Conservation (phyloP, 140 eudicot genomes). For the Ambrosia hybrid region DNA sequence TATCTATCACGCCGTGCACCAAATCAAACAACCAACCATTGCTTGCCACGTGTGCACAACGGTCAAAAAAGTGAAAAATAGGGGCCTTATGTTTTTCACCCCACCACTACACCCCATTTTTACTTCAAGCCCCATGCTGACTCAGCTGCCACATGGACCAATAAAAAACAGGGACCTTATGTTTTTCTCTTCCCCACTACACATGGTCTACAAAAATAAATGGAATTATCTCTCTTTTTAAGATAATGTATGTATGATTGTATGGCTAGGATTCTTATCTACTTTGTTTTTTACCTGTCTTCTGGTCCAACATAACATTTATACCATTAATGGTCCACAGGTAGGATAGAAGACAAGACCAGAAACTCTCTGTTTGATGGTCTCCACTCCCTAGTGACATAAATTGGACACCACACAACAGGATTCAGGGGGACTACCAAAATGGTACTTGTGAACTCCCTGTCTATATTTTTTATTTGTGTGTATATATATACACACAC, state of each 20-base stretch:
- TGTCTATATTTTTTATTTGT: conserved; percentile 7
- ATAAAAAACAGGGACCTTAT: too few relatives aligned
- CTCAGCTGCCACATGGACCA: too few relatives aligned
- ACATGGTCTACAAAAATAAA: neutral
- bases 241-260: conserved; percentile 19
- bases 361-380: conserved; percentile 60
- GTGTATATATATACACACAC: too few relatives aligned
- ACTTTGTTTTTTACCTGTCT: conserved; percentile 25
- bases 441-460: conserved; percentile 36
- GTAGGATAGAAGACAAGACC: conserved; percentile 47
- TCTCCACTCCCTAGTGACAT: conserved; percentile 25
- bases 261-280: conserved; percentile 41
- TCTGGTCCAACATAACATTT: conserved; percentile 21
- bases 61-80: too few relatives aligned
- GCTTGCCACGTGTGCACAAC: too few relatives aligned
- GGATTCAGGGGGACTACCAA: conserved; percentile 39
- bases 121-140: too few relatives aligned
- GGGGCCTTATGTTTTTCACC: too few relatives aligned
- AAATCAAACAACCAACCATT: too few relatives aligned
- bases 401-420: conserved; percentile 27
- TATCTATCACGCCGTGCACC: too few relatives aligned
- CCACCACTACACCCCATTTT: too few relatives aligned
- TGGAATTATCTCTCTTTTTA: conserved; percentile 4
- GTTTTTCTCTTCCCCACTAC: too few relatives aligned
- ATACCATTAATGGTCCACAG: conserved; percentile 13